Percentiles rank a stretch among this genome's conserved stretches.
phyloP scores from a whole-genome alignment of 2,329 filamentous ascomycete genomes.

The Aspergillus quadrilineatus region DNA sequence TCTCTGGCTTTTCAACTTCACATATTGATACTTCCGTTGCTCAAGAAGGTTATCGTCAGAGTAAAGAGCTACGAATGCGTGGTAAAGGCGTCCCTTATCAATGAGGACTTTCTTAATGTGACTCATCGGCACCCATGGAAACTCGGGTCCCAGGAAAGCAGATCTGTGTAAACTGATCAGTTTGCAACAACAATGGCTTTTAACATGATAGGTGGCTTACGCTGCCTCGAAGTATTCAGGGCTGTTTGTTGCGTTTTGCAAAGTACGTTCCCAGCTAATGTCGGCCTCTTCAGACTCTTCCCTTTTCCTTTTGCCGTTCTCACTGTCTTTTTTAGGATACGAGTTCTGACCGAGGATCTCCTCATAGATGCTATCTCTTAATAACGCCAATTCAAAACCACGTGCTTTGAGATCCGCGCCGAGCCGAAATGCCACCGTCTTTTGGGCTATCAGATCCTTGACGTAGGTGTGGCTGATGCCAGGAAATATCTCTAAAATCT shows the following conservation, averaged over 20 bases:
- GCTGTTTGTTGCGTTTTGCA: conserved; percentile 24
- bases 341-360: conserved; percentile 39
- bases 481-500: conserved; percentile 48
- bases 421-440: conserved; percentile 2
- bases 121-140: conserved; percentile 36
- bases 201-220: conserved; percentile 16
- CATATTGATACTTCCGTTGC: conserved; percentile 18
- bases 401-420: background rate
- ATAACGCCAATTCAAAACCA: background rate
- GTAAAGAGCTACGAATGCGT: conserved; percentile 29
- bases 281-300: conserved; percentile 27
- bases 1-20: conserved; percentile 21
- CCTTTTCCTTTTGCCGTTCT: conserved; percentile 34
- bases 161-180: background rate
- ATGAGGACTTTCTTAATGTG: conserved; percentile 38
- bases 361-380: conserved; percentile 40
- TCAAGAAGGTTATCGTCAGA: conserved; percentile 21
- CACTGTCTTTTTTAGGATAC: conserved; percentile 47
- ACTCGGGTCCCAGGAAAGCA: conserved; percentile 27
- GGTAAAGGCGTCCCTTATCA: conserved; percentile 31
- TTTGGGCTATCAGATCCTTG: conserved; percentile 32
- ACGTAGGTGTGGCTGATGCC: conserved; percentile 48
- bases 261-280: conserved; percentile 28
- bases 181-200: background rate
- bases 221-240: conserved; percentile 20